Base-by-base conservation (phyloP, 441 rosid genomes). In the Syzygium malaccense region DNA sequence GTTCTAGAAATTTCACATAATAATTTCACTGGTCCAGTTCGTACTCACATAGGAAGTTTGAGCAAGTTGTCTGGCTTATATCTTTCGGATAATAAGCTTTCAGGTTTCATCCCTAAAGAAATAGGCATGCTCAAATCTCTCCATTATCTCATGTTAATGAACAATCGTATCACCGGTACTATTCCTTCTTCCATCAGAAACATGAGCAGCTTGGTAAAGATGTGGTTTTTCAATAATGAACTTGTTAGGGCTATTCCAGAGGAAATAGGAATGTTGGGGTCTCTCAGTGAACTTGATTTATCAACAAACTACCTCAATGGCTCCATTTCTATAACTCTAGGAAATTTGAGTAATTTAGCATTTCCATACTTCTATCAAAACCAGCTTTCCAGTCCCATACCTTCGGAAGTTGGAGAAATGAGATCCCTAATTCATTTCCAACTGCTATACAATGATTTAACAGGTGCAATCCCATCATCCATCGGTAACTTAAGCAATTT, bases 361-460 rank as follows among this genome's bases (percentile, higher is more conserved):
- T 58, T 4, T 11, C 15, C 4, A 1, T 58, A 58, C 64, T n/a
- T 58, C 64, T 58, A 58, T 2, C 0, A 11, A 6, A 58, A 58
- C 13, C 30, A 58, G 2, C 30, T 26, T 58, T 58, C 64, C 2
- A 7, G 64, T 3, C 30, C 15, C 64, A 58, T 58, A 58, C 64
- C 64, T 58, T 58, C 30, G 5, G 30, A 58, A 58, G 30, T 58
- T 26, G 64, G 30, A 58, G 64, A 3, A 58, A 26, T 25, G 64
- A 58, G 30, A 58, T 25, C 12, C 64, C 7, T 58, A 6, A 4
- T 58, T 4, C 64, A 58, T 58, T 58, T 58, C 1, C n/a, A 58
- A 10, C 0, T 58, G 14, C 6, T 58, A 26, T 0, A 0, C 25
- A 58, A 58, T 26, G 64, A 58, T 58, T 4, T 58, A 58, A 26